Base-by-base conservation (phyloP, 352 stramenopile genomes). In the Phytophthora vignae region DNA sequence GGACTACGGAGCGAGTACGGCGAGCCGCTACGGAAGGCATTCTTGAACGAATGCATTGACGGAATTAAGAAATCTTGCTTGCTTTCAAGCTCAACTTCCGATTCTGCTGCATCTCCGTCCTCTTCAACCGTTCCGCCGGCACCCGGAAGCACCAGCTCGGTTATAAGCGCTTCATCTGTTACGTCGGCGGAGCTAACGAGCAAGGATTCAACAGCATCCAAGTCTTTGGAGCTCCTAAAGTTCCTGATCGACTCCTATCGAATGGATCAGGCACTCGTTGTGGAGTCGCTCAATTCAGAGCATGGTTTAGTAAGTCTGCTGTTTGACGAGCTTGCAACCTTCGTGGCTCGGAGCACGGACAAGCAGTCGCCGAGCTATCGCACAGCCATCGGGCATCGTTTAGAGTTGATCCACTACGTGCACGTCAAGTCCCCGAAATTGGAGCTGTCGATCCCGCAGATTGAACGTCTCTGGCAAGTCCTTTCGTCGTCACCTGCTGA, bases 241-340 rank as follows among this genome's bases (percentile, higher is more conserved):
- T 94, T 97, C 40, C 62, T 97, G n/a, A 90, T 97, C 31, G 87
- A 95, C 55, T 94, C 90, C 15, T 94, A 96, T 56, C 81, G 85
- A 46, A 77, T 84, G 22, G 87, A 94, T 42, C 84, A 93, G 57
- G 71, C 83, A 17, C 59, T 78, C 1, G 77, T 96, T 1, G 83
- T 96, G 25, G 86, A 94, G 64, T 83, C 90, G 1, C 66, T 96
- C 4, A 90, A 94, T 76, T 80, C 73, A 15, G 85, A 94, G 40
- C 86, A 96, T 36, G 73, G 82, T 5, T 74, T 97, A 17, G 88
- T 94, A 15, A 68, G 81, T 25, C 74, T 97, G 50, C 67, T 97
- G 1, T 97, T 97, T 64, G 89, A 96, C 53, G 90, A 97, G 40
- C 74, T 97, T 14, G 87, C 87, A 14, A 88, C 88, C 15, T 95